phyloP scores from a whole-genome alignment of 2,329 filamentous ascomycete genomes.

The Phaeomoniella chlamydospora region DNA sequence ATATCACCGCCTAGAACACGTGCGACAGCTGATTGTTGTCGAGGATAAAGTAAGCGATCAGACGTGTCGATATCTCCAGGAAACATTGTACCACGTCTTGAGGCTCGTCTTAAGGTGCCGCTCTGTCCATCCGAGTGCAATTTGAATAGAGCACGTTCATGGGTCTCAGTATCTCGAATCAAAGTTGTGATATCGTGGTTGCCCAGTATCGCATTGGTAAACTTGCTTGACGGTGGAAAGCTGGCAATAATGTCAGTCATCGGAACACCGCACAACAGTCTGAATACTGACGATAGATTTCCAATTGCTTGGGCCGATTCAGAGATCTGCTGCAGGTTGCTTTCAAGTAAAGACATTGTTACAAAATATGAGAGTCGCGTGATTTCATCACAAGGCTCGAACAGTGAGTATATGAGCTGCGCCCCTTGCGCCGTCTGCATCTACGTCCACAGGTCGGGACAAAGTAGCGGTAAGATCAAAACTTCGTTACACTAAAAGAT shows the following conservation, averaged over 20 bases:
- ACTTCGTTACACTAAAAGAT: no score
- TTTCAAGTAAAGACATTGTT: slow-evolving; percentile 53
- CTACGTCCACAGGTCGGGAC: no score
- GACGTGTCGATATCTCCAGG: slow-evolving; percentile 16
- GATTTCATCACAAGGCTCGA: no score
- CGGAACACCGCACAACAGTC: no score
- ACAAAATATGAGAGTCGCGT: no score
- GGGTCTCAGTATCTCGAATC: slow-evolving; percentile 86
- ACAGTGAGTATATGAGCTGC: no score
- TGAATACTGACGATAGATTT: slow-evolving; percentile 53
- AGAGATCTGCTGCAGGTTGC: slow-evolving; percentile 62
- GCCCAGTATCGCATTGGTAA: slow-evolving; percentile 81
- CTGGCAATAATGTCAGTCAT: slow-evolving; percentile 26
- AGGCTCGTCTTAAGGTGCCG: slow-evolving; percentile 30
- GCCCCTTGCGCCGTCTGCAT: no score
- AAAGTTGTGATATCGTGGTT: slow-evolving; percentile 85
- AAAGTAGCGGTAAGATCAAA: no score
- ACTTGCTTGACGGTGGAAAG: slow-evolving; percentile 83
- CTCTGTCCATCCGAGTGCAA: slow-evolving; percentile 55
- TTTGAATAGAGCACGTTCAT: slow-evolving; percentile 90
- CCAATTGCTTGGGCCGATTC: slow-evolving; percentile 64
- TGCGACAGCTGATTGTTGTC: slow-evolving; percentile 64
- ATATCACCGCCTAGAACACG: slow-evolving; percentile 79
- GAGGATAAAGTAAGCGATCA: slow-evolving; percentile 28
- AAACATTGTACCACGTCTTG: slow-evolving; percentile 34